Conservation (phyloP, 768 basidiomycete genomes). For the Termitomyces sp. region DNA sequence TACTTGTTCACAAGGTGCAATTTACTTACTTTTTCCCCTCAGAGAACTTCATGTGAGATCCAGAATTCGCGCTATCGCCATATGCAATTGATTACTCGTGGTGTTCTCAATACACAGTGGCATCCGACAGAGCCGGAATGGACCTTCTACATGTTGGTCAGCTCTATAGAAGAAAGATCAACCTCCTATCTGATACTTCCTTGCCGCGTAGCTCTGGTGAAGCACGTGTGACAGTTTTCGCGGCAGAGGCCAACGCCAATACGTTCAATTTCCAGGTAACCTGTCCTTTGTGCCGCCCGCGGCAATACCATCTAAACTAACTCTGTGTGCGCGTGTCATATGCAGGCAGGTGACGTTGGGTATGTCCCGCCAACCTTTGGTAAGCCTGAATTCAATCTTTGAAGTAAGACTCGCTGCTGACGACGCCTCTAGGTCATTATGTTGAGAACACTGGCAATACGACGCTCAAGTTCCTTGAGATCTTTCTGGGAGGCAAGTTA, state of each 20-base stretch:
- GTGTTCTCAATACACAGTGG: slow-evolving; percentile 43
- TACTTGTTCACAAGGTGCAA: slow-evolving; percentile 13
- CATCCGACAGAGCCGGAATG: slow-evolving; percentile 69
- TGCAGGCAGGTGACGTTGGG: slow-evolving; percentile 32
- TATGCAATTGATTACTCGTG: not conserved
- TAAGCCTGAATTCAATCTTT: slow-evolving; percentile 6
- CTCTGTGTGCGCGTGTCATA: not conserved
- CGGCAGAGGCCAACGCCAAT: slow-evolving; percentile 46
- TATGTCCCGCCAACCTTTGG: slow-evolving; percentile 32
- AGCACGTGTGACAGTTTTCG: slow-evolving; percentile 38
- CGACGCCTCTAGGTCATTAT: slow-evolving; percentile 47
- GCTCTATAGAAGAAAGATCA: not conserved
- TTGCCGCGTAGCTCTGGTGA: slow-evolving; percentile 27
- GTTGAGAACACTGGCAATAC: slow-evolving; percentile 62
- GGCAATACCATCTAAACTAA: not conserved
- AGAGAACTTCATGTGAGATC: slow-evolving; percentile 51
- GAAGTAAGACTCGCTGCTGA: too few relatives aligned
- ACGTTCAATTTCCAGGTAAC: slow-evolving; percentile 24
- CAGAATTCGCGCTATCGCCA: not conserved
- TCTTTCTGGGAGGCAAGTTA: slow-evolving; percentile 47
- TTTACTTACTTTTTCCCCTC: not conserved
- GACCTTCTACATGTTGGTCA: slow-evolving; percentile 48
- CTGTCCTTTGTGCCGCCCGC: not conserved
- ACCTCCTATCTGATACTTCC: not conserved
- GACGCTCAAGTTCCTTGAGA: slow-evolving; percentile 53